Conservation (phyloP, 176 grass and related monocot species). For the Elaeis guineensis region DNA sequence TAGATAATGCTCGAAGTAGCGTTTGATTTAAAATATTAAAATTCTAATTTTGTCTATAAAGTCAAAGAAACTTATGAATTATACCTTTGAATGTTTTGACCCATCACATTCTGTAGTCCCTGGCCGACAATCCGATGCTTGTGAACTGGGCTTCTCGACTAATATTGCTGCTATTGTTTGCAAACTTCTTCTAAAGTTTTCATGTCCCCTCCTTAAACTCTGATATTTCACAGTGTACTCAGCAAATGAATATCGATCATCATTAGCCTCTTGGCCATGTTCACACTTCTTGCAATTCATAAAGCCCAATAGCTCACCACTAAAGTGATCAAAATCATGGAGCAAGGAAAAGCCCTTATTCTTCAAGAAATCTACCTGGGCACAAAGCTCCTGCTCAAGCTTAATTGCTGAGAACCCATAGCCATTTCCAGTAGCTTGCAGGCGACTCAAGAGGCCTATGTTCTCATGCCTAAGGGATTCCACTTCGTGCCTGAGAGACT, state of each 20-base stretch:
- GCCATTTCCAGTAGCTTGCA: constrained; percentile 43
- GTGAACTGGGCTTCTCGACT: constrained; percentile 37
- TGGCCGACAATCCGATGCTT: constrained; percentile 1
- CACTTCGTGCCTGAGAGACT: constrained; percentile 46
- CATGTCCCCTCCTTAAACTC: constrained; percentile 52
- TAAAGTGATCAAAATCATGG: constrained; percentile 40
- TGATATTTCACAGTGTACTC: constrained; percentile 60
- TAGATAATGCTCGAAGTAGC: too few relatives aligned
- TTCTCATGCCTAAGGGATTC: constrained; percentile 76
- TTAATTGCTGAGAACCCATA: constrained; percentile 28
- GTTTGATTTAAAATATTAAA: too few relatives aligned
- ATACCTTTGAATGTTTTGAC: too few relatives aligned
- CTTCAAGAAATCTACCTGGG: constrained; percentile 56
- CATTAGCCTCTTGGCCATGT: constrained; percentile 12
- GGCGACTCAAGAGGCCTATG: constrained; percentile 43
- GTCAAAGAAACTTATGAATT: too few relatives aligned
- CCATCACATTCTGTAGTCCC: neutral
- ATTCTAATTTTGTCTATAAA: too few relatives aligned
- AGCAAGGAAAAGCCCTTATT: constrained; percentile 58
- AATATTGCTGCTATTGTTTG: constrained; percentile 24
- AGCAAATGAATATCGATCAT: constrained; percentile 21
- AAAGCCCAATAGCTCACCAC: constrained; percentile 39
- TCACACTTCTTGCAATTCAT: constrained; percentile 39
- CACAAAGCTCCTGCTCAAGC: constrained; percentile 49
- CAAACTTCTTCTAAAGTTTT: constrained; percentile 60